phyloP scores from a whole-genome alignment of 2,329 filamentous ascomycete species.

The Microsporum audouinii region DNA sequence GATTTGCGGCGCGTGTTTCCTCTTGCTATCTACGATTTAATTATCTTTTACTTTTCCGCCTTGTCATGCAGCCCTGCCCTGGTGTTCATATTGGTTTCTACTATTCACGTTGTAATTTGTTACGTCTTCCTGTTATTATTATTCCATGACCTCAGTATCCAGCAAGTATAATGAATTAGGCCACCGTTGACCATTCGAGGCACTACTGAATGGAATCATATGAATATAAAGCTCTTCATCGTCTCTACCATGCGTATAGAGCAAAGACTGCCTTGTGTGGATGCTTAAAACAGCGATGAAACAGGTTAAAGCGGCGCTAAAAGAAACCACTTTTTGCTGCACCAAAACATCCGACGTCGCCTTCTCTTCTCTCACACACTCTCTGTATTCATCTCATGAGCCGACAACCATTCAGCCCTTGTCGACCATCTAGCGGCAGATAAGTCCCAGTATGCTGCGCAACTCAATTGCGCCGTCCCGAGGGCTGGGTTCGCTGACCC shows the following conservation, averaged over 20 bases:
- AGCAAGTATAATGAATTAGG: neutral
- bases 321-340: neutral
- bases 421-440: constrained; percentile 7
- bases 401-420: neutral
- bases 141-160: neutral
- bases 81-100: neutral
- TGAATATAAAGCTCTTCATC: neutral
- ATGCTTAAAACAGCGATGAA: neutral
- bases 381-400: neutral
- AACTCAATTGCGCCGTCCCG: constrained; percentile 41
- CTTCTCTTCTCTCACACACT: neutral
- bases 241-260: neutral
- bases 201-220: neutral
- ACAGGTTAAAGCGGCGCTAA: constrained; percentile 11
- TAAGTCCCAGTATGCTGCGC: constrained; percentile 45
- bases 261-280: neutral
- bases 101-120: constrained; percentile 2
- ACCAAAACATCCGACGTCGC: neutral
- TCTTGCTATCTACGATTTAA: constrained; percentile 3
- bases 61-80: neutral
- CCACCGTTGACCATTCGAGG: neutral
- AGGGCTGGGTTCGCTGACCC: constrained; percentile 31
- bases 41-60: neutral
- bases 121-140: neutral
- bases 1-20: neutral